Conservation (phyloP, 2,329 filamentous ascomycete genomes). For the Dothideomycetidae sp. region DNA sequence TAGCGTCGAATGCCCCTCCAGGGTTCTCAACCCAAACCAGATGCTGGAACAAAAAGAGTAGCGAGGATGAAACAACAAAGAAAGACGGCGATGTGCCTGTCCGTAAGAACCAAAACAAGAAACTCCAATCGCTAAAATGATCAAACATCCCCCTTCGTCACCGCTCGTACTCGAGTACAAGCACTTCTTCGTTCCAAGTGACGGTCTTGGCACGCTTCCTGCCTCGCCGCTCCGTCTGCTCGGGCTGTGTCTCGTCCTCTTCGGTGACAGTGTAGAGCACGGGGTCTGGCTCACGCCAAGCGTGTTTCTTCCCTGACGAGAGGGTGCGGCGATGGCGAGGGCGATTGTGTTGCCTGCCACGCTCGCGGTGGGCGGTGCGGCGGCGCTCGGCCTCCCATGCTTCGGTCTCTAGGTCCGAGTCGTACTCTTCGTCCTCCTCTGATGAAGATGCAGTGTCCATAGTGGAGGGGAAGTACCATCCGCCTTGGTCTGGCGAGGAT, state of each 20-base stretch:
- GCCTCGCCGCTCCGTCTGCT: not conserved
- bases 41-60: no score
- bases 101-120: not conserved
- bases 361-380: conserved; percentile 11
- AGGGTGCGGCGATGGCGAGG: conserved; percentile 1
- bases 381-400: conserved; percentile 21
- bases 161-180: conserved; percentile 8
- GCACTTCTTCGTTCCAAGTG: conserved; percentile 6
- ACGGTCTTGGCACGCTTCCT: conserved; percentile 7
- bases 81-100: no score
- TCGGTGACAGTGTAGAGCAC: conserved; percentile 30
- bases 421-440: not conserved
- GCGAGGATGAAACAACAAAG: not conserved
- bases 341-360: conserved; percentile 4
- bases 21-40: no score
- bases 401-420: conserved; percentile 11
- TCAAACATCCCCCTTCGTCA: not conserved
- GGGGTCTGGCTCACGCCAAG: conserved; percentile 28
- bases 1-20: no score
- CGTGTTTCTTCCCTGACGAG: conserved; percentile 25
- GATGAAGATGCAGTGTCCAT: not conserved
- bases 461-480: conserved; percentile 9
- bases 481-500: not conserved
- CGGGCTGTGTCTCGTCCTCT: conserved; percentile 21
- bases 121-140: not conserved